Evolutionary conservation across 2,329 filamentous ascomycete genomes (phyloP).

Genomic region (Sporothrix protearum): DNA sequence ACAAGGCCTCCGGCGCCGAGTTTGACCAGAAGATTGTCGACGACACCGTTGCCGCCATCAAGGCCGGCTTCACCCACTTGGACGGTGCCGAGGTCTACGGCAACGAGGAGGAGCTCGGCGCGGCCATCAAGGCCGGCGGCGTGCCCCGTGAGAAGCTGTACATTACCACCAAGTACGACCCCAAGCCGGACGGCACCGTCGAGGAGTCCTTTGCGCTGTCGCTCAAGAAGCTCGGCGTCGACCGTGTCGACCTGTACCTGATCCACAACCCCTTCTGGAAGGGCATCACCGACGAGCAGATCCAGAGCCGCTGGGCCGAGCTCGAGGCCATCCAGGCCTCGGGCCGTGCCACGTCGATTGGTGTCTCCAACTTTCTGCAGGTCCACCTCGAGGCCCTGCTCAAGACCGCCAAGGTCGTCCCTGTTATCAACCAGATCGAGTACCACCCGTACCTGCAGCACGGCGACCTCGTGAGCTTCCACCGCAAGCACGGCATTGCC

Average conservation of each 20-base stretch:
- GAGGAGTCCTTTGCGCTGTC: slow-evolving; percentile 55
- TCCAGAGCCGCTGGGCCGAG: slow-evolving; percentile 59
- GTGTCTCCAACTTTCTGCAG: slow-evolving; percentile 70
- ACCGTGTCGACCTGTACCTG: slow-evolving; percentile 70
- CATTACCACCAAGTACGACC: slow-evolving; percentile 59
- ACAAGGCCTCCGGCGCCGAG: slow-evolving; percentile 50
- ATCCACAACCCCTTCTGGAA: slow-evolving; percentile 58
- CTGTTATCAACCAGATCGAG: slow-evolving; percentile 77
- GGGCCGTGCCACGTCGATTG: slow-evolving; percentile 66
- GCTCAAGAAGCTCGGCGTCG: slow-evolving; percentile 61
- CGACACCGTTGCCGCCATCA: slow-evolving; percentile 59
- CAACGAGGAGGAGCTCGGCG: slow-evolving; percentile 67
- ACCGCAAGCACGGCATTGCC: slow-evolving; percentile 55
- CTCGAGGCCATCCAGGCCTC: slow-evolving; percentile 63
- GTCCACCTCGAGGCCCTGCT: slow-evolving; percentile 55
- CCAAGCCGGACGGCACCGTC: slow-evolving; percentile 37
- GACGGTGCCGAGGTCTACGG: slow-evolving; percentile 69
- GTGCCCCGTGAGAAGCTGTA: slow-evolving; percentile 65
- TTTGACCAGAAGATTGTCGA: slow-evolving; percentile 54
- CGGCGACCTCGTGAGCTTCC: slow-evolving; percentile 54
- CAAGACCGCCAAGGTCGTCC: slow-evolving; percentile 57
- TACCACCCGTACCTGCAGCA: slow-evolving; percentile 73
- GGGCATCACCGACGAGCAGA: slow-evolving; percentile 43
- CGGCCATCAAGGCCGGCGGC: slow-evolving; percentile 64
- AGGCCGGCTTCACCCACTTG: slow-evolving; percentile 66